Percentiles rank a stretch among this genome's conserved stretches.
phyloP scores from a whole-genome alignment of 169 alveolate species.

The Miamiensis avidus region DNA sequence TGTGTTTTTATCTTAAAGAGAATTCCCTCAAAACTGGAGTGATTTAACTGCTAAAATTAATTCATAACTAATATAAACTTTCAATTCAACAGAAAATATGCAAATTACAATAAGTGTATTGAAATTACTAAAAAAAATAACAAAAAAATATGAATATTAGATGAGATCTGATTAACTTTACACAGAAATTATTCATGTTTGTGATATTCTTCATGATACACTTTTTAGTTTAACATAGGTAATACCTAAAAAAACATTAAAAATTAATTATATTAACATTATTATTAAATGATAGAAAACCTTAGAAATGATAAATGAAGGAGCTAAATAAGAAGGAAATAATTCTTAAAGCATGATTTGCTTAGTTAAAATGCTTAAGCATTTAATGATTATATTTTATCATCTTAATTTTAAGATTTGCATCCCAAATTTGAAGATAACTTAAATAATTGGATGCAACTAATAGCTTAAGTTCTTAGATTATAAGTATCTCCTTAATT shows the following conservation, averaged over 20 bases:
- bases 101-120: not conserved
- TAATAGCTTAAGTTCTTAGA: constrained; percentile 1
- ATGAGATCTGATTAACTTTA: constrained; percentile 45
- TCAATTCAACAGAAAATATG: not conserved
- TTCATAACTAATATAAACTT: not conserved
- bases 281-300: not conserved
- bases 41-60: too few relatives aligned
- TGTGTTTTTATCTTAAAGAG: not conserved
- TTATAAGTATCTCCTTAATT: constrained; percentile 1
- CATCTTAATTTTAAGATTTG: constrained; percentile 40
- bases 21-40: not conserved
- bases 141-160: constrained; percentile 36
- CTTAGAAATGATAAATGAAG: not conserved
- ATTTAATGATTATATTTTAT: constrained; percentile 32
- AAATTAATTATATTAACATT: not conserved
- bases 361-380: constrained; percentile 17
- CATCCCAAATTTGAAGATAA: constrained; percentile 52
- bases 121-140: constrained; percentile 32
- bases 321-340: not conserved
- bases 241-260: not conserved
- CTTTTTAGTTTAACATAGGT: constrained; percentile 16
- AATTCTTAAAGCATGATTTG: not conserved
- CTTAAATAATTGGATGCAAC: constrained; percentile 38
- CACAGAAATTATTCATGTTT: constrained; percentile 39
- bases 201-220: constrained; percentile 28